Base-by-base conservation (phyloP, 2,329 filamentous ascomycete species). In the Epichloe bromicola region DNA sequence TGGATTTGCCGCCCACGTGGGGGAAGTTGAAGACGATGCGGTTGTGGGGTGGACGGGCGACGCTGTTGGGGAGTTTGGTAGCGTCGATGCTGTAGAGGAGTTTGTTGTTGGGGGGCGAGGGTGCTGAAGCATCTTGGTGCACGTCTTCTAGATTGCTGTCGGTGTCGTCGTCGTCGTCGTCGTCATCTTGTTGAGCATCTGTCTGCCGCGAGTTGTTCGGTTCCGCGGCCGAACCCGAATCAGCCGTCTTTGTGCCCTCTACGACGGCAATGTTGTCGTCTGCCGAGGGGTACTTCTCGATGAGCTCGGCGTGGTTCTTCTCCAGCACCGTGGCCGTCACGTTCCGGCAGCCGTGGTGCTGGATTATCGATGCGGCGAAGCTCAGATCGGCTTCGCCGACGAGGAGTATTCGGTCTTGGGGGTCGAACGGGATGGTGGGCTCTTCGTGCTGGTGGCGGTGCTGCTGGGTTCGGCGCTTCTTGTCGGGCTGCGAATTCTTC, bases 1-100 rank as follows among this genome's bases (percentile, higher is more conserved):
- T 97, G 57, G 81, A 86, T 61, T 94, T 83, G 44, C 93, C 93
- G 56, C 93, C 93, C 3, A 94, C 86, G 70, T 98, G 93, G 37
- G 93, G 93, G 67, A 98, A 98, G 74, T 96, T 95, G 79, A 97
- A 98, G 57, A 91, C 75, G 55, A 97, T 83, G 51, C 81, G 78
- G 65, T 95, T 83, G 74, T 85, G 90, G 54, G 62, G 58, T 30
- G 67, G 65, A 40, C 62, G 64, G 54, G 60, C 56, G 55, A 89
- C 71, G 50, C 68, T 68, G 70, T 81, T 85, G 37, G 79, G 64
- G 1, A 88, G 57, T 47, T 44, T 48, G 23, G 50, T 52, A 3
- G 50, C 50, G 41, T 52, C 39, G 15, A 52, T 17, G 23, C 45
- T 46, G 46, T 48, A 57, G 34, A 57, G 20, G 47, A 57, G 20